Base-by-base conservation (phyloP, 2,329 filamentous ascomycete genomes). In the Stagonosporopsis tanaceti region DNA sequence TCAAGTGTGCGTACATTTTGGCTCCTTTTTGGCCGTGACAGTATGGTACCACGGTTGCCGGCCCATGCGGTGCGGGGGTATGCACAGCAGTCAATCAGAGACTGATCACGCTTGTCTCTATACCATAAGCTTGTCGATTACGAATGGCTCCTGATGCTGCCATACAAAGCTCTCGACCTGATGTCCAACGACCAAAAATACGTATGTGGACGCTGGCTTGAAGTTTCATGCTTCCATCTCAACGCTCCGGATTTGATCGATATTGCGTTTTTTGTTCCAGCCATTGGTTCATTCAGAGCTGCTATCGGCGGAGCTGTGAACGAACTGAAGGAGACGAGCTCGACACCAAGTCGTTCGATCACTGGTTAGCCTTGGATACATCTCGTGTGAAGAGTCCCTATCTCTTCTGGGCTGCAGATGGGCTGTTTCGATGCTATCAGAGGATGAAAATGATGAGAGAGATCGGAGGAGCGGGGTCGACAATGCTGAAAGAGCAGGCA, bases 341-440 rank as follows among this genome's bases (percentile, higher is more conserved):
- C 40, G 1, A 6, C 9, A 9, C 9, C n/a, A 4, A 50, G 55
- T 14, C 54, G 54, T 12, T 54, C 45, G 38, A 25, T 63, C 24
- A 25, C 59, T n/a, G 41, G 56, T 14, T 27, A 42, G 20, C 20
- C 28, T 15, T 62, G 24, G 24, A 53, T 11, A 25, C 60, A 20
- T 12, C 64, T 45, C 41, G 42, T 45, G 15, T 58, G 53, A 6
- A 46, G 48, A 24, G 51, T 35, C 34, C 63, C 9, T 61, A 62
- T 28, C 52, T 67, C 9, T 63, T 65, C 37, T 64, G 57, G 53
- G 58, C 58, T 20, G 56, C 53, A 9, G 53, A 67, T 24, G 62
- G 50, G 51, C 30, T 64, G n/a, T 24, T 47, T 20, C 35, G 53
- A 11, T 48, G 42, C 14, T 42, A 41, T 22, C 15, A 54, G 28